phyloP scores from a whole-genome alignment of 2,329 filamentous ascomycete species.

The Apiospora arundinis region DNA sequence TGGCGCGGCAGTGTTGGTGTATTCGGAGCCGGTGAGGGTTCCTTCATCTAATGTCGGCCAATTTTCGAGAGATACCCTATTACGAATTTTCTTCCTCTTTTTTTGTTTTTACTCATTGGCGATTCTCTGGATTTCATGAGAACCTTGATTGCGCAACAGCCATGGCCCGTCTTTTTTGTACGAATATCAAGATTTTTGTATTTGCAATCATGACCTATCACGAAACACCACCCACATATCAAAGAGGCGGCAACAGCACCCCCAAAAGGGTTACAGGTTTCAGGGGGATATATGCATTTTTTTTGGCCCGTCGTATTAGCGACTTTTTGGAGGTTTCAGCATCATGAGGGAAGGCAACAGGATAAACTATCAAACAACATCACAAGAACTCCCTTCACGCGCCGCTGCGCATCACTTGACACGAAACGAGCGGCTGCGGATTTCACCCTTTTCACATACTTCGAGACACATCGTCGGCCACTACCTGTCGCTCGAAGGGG shows the following conservation, averaged over 20 bases:
- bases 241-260: not conserved
- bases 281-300: not conserved
- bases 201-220: conserved; percentile 25
- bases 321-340: not conserved
- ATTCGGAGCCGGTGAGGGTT: conserved; percentile 56
- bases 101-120: not conserved
- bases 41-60: conserved; percentile 53
- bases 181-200: conserved; percentile 24
- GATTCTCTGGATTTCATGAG: not conserved
- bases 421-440: not conserved
- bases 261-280: not conserved
- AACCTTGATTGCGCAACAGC: not conserved
- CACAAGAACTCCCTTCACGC: not conserved
- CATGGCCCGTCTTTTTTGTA: conserved; percentile 22
- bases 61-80: conserved; percentile 19
- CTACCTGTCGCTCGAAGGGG: not conserved
- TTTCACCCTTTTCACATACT: not conserved
- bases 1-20: conserved; percentile 65
- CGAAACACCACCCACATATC: conserved; percentile 20
- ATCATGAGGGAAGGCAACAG: not conserved
- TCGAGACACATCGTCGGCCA: not conserved
- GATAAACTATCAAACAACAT: not conserved
- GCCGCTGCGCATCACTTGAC: not conserved
- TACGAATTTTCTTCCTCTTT: conserved; percentile 18
- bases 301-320: not conserved